Evolutionary conservation across 2,329 filamentous ascomycete genomes (phyloP).

Genomic region (Monosporascus sp.): DNA sequence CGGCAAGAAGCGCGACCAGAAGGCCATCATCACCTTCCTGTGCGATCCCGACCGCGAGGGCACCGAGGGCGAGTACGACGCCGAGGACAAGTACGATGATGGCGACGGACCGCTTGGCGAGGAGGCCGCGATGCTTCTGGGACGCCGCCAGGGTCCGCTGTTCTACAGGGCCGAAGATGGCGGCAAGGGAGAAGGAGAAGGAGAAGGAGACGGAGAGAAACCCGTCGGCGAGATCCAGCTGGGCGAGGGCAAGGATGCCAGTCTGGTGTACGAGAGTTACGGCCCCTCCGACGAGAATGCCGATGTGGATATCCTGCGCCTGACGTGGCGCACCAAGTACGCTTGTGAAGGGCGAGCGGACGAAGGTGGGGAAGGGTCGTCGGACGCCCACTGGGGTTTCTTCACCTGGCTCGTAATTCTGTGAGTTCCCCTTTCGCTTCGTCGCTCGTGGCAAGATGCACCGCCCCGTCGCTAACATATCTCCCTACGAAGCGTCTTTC

Average conservation of each 20-base stretch:
- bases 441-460: not conserved
- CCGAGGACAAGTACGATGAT: constrained; percentile 49
- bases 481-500: constrained; percentile 64
- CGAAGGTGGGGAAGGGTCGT: constrained; percentile 39
- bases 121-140: not conserved
- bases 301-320: constrained; percentile 57
- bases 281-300: constrained; percentile 51
- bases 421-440: constrained; percentile 50
- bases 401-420: constrained; percentile 96
- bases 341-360: constrained; percentile 61
- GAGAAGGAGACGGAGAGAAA: constrained; percentile 33
- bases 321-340: constrained; percentile 85
- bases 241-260: constrained; percentile 46
- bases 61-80: constrained; percentile 63
- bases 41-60: constrained; percentile 72
- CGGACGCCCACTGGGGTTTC: constrained; percentile 74
- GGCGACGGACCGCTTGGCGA: constrained; percentile 11
- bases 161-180: constrained; percentile 23
- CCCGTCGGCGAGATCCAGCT: constrained; percentile 45
- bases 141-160: constrained; percentile 27
- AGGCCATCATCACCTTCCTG: constrained; percentile 77
- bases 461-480: constrained; percentile 15
- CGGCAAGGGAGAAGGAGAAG: constrained; percentile 33
- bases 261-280: constrained; percentile 75
- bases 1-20: constrained; percentile 55